A percentile compares a stretch with the other conserved stretches of the same genome.
Conservation (phyloP, 78 protist species). For the Acrasis kona region DNA sequence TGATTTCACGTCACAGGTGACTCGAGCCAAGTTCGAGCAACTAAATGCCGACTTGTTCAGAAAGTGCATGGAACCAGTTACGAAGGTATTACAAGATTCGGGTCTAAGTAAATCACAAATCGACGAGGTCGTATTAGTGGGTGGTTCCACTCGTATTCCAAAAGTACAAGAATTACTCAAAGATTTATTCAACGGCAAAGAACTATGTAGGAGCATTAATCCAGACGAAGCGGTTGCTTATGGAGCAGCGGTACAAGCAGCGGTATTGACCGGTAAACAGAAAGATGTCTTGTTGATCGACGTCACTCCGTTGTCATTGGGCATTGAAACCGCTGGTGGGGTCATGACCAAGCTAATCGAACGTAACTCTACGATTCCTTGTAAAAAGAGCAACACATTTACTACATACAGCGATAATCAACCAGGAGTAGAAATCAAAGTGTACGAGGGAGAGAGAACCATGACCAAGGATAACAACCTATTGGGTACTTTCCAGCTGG, state of each 20-base stretch:
- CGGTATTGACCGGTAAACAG: slow-evolving; percentile 69
- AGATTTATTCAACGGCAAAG: slow-evolving; percentile 95
- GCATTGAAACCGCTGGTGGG: slow-evolving; percentile 98
- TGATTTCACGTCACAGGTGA: slow-evolving; percentile 86
- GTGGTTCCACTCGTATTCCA: slow-evolving; percentile 94
- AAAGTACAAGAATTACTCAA: slow-evolving; percentile 83
- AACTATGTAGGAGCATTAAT: slow-evolving; percentile 78
- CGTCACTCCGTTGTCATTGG: too few species aligned
- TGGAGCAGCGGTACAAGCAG: slow-evolving; percentile 99
- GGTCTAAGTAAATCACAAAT: slow-evolving; percentile 58
- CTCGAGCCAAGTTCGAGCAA: slow-evolving; percentile 98
- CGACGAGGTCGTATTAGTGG: slow-evolving; percentile 92
- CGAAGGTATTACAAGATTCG: slow-evolving; percentile 78
- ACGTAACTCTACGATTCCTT: slow-evolving; percentile 97
- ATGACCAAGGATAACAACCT: slow-evolving; percentile 56
- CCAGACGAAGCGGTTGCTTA: slow-evolving; percentile 97
- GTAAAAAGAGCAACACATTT: slow-evolving; percentile 88
- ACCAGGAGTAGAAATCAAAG: slow-evolving; percentile 79
- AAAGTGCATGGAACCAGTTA: slow-evolving; percentile 77
- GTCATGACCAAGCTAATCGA: slow-evolving; percentile 94
- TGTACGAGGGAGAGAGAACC: too few species aligned
- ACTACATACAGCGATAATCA: slow-evolving; percentile 84
- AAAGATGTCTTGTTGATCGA: slow-evolving; percentile 88
- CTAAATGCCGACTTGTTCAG: slow-evolving; percentile 85
- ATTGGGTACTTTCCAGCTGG: slow-evolving; percentile 82